Conservation (phyloP, 2,329 filamentous ascomycete species). For the Venturia asperata region DNA sequence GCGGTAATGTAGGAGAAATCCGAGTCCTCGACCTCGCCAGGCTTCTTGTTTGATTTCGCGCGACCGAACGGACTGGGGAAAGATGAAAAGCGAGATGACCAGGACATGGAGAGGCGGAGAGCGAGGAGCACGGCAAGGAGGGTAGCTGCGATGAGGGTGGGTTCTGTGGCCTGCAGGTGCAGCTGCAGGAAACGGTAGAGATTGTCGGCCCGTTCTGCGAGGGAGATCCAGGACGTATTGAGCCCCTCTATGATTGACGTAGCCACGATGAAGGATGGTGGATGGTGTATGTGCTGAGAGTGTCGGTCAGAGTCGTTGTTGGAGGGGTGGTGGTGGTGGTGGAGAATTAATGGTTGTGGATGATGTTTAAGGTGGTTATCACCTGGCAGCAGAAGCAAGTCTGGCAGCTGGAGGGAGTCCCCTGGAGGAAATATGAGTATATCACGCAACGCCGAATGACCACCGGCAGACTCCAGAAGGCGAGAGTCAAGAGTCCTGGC, state of each 20-base stretch:
- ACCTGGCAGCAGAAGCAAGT: no score
- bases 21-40: constrained; percentile 60
- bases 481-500: no score
- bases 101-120: constrained; percentile 35
- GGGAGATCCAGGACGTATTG: neutral
- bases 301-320: no score
- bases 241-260: neutral
- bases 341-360: no score
- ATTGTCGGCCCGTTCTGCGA: neutral
- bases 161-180: constrained; percentile 12
- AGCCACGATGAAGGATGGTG: neutral
- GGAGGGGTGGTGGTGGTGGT: no score
- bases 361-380: no score
- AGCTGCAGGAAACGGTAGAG: neutral
- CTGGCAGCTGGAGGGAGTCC: no score
- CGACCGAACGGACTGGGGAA: constrained; percentile 44
- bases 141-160: constrained; percentile 9
- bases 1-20: constrained; percentile 81
- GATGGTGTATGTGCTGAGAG: no score
- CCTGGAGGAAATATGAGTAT: no score
- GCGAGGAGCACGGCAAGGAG: constrained; percentile 21
- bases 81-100: constrained; percentile 40
- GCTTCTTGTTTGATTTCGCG: constrained; percentile 30
- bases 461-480: no score
- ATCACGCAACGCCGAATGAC: no score